Percentiles rank a stretch among this genome's conserved stretches.
phyloP scores from a whole-genome alignment of 2,329 filamentous ascomycete species.

The Aspergillus puulaauensis region DNA sequence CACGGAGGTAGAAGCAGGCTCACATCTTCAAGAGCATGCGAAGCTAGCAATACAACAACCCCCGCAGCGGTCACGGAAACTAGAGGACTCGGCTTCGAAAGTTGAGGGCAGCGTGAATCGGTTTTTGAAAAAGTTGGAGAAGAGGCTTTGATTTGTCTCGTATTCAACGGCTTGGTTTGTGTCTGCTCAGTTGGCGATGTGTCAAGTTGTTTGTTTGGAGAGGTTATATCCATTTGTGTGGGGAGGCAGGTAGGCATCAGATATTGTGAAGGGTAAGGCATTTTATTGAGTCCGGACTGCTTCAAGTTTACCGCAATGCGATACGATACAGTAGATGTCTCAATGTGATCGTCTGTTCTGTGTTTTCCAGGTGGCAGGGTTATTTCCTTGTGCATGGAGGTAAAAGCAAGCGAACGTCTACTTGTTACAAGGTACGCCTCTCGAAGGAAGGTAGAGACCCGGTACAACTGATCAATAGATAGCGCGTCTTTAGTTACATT shows the following conservation, averaged over 20 bases:
- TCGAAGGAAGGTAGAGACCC: background rate
- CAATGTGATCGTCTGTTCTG: background rate
- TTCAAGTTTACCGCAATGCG: background rate
- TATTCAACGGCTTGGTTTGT: background rate
- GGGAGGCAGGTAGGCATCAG: background rate
- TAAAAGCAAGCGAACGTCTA: background rate
- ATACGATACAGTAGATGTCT: background rate
- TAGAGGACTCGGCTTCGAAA: slow-evolving; percentile 39
- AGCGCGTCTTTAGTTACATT: background rate
- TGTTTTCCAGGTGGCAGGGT: background rate
- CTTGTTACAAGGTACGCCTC: background rate
- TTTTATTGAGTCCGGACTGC: background rate
- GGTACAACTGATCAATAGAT: background rate
- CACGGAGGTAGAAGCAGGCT: slow-evolving; percentile 42
- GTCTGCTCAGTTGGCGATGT: background rate
- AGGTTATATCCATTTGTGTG: background rate
- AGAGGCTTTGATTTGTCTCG: slow-evolving; percentile 28
- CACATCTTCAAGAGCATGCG: slow-evolving; percentile 36
- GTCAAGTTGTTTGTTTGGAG: background rate
- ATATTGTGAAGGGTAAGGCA: background rate
- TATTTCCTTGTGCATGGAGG: background rate
- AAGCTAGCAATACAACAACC: slow-evolving; percentile 34
- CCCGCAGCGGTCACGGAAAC: slow-evolving; percentile 31
- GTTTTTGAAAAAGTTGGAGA: slow-evolving; percentile 48
- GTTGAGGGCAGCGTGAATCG: slow-evolving; percentile 46